These are phyloP conservation scores for Daldinia caldariorum DNA, from an alignment of 495 filamentous ascomycete species.

Conservation along the genomic window DNA sequence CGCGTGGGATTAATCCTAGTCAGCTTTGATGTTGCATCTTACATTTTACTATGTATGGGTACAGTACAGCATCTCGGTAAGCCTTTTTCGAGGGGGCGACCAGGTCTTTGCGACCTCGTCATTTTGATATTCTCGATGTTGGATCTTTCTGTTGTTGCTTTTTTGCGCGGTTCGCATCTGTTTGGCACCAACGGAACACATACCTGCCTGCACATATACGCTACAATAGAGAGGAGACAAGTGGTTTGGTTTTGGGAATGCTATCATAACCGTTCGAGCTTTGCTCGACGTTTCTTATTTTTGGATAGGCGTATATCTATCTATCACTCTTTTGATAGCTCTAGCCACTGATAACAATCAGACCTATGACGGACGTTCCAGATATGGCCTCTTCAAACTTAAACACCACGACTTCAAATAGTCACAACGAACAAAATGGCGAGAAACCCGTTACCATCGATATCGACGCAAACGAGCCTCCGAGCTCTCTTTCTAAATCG, in stretches of 20 bases:
- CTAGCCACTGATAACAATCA: constrained; percentile 7
- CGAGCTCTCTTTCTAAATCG: constrained; percentile 39
- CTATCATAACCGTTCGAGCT: constrained; percentile 12
- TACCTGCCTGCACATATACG: constrained; percentile 12
- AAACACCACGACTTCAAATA: not conserved
- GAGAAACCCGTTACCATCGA: constrained; percentile 19
- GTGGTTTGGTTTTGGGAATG: constrained; percentile 15
- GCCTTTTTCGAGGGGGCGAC: constrained; percentile 10
- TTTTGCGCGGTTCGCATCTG: not conserved
- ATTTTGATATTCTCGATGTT: constrained; percentile 2
- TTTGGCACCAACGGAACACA: not conserved
- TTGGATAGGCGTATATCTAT: not conserved
- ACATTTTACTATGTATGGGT: constrained; percentile 20
- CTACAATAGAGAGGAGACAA: not conserved
- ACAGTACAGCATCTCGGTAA: constrained; percentile 11
- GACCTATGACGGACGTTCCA: not conserved
- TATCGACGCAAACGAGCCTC: constrained; percentile 33
- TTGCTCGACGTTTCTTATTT: constrained; percentile 10
- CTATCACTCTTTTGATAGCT: not conserved
- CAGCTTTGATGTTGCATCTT: constrained; percentile 38
- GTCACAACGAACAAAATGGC: constrained; percentile 5
- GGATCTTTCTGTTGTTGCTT: not conserved
- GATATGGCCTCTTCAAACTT: constrained; percentile 28
- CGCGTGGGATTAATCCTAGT: constrained; percentile 41
- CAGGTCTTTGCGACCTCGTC: constrained; percentile 14